phyloP scores from a whole-genome alignment of 768 basidiomycete genomes.

The Chiua virens region DNA sequence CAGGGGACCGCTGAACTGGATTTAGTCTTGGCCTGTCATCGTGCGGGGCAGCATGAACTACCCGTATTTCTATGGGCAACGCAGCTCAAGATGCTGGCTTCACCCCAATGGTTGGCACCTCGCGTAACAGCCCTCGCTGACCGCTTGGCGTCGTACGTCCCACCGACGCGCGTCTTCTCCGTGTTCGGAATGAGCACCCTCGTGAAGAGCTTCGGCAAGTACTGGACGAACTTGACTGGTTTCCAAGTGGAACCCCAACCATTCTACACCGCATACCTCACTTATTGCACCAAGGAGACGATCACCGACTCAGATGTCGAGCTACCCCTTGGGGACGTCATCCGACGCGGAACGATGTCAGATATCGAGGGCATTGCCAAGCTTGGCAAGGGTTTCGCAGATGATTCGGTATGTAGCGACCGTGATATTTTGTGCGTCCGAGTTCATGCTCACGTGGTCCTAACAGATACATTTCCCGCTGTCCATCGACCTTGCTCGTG shows the following conservation, averaged over 20 bases:
- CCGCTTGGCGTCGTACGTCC: constrained; percentile 38
- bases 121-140: constrained; percentile 39
- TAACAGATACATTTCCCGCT: constrained; percentile 47
- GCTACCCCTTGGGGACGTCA: constrained; percentile 34
- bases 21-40: constrained; percentile 48
- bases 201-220: constrained; percentile 41
- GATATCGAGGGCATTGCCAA: constrained; percentile 43
- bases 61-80: constrained; percentile 55
- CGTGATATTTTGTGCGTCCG: neutral
- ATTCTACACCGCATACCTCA: constrained; percentile 51
- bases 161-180: constrained; percentile 48
- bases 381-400: constrained; percentile 52
- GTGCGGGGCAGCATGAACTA: constrained; percentile 43
- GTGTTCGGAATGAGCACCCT: constrained; percentile 46
- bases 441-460: constrained; percentile 3
- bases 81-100: constrained; percentile 25
- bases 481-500: constrained; percentile 35
- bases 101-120: constrained; percentile 28
- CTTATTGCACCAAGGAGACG: constrained; percentile 42
- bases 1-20: constrained; percentile 36
- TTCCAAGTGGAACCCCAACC: constrained; percentile 40
- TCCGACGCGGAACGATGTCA: constrained; percentile 37
- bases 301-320: constrained; percentile 27
- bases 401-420: constrained; percentile 45
- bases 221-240: constrained; percentile 46